Base-by-base conservation (phyloP, 1,139 yeast species). In the Petasospora fabianii region DNA sequence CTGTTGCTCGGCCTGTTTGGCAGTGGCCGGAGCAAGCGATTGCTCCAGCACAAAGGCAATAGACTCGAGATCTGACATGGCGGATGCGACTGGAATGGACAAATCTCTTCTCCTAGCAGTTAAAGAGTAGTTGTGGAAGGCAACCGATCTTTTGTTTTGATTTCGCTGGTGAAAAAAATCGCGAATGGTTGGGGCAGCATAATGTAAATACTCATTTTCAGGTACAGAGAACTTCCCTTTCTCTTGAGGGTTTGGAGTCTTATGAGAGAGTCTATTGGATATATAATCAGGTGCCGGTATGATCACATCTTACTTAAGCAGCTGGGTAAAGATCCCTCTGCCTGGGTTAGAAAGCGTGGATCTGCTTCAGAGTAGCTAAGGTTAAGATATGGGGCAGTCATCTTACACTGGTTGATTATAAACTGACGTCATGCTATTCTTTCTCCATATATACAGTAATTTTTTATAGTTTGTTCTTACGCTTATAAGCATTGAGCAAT, bases 1-100 rank as follows among this genome's bases (percentile, higher is more conserved):
- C 35, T 67, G 68, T 18, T 63, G 62, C 54, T 82, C 92, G 0
- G 92, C 80, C 40, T 68, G 68, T 48, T 77, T 80, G 6, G 94
- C 80, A 28, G 66, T 60, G 3, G 61, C 53, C 6, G 70, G 70
- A 36, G 54, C 57, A 34, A 68, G 60, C 12, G 72, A 65, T 38
- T 66, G 68, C 18, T 64, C 60, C 39, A 68, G 48, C 17, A 59
- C 48, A 22, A 48, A 51, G 4, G 67, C 51, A 17, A 66, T 50
- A 13, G 61, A 48, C 40, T 63, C 64, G 17, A 65, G 45, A 36
- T 64, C 68, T 2, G 38, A 27, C 41, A 28, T 33, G 24, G 15
- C 16, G 26, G 11, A 22, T 8, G 6, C 26, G 26, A 12, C 12
- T 6, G 11, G 8, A 13, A 10, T 6, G 26, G 26, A 22, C 10